Evolutionary conservation across 2,329 filamentous ascomycete genomes (phyloP).

Genomic region (Botrytis tulipae): DNA sequence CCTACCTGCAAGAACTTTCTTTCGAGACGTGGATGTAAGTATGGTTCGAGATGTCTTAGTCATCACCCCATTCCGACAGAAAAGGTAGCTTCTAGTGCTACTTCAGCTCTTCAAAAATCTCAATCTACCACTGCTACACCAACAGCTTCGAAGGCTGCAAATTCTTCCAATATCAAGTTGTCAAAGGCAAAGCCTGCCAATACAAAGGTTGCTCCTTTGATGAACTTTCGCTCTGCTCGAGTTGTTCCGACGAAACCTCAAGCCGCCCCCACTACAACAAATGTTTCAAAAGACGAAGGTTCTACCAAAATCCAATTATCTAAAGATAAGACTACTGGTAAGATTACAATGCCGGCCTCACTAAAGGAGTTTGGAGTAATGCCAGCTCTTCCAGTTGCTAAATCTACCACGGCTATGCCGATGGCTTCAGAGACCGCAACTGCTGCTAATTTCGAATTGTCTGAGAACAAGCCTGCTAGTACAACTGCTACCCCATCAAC

Average conservation of each 20-base stretch:
- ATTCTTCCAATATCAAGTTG: rapidly evolving
- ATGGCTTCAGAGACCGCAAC: not conserved
- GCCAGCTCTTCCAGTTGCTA: not conserved
- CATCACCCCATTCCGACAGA: not conserved
- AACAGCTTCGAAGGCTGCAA: not conserved
- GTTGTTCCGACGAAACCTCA: not conserved
- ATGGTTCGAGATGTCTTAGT: not conserved
- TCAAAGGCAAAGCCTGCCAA: not conserved
- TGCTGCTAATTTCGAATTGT: no score
- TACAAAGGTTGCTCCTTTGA: not conserved
- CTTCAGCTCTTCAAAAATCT: not conserved
- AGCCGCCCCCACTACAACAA: not conserved
- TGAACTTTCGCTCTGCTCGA: not conserved
- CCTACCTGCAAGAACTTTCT: not conserved
- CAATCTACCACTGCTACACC: not conserved
- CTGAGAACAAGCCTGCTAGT: not conserved
- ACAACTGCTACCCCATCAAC: not conserved
- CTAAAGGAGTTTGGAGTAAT: not conserved
- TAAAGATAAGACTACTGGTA: not conserved
- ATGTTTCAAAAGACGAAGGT: not conserved
- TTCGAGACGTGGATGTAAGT: not conserved
- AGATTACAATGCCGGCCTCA: not conserved
- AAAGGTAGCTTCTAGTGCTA: not conserved
- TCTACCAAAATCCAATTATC: not conserved
- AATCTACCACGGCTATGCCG: not conserved